Evolutionary conservation across 176 grass and related monocot genomes (phyloP).

Genomic region (Hordeum vulgare): DNA sequence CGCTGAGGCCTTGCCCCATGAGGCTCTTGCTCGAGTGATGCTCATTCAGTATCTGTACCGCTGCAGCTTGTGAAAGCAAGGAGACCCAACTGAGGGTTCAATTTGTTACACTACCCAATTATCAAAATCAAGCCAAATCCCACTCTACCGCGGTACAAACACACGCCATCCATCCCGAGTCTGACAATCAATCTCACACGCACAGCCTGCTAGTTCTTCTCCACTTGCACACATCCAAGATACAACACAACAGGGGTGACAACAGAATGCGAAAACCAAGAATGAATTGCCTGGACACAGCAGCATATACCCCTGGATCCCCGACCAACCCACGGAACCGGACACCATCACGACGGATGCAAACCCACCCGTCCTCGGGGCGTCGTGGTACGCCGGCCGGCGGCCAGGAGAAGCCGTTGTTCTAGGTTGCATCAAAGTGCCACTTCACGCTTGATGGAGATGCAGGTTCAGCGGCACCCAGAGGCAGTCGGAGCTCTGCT

Average conservation of each 20-base stretch:
- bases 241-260: background rate
- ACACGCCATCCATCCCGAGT: no score
- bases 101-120: no score
- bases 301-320: conserved; percentile 19
- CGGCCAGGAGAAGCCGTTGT: conserved; percentile 11
- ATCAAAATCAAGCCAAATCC: no score
- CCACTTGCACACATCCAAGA: no score
- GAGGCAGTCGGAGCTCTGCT: conserved; percentile 6
- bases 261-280: conserved; percentile 71
- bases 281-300: conserved; percentile 93
- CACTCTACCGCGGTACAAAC: no score
- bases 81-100: no score
- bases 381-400: no score
- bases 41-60: no score
- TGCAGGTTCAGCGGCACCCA: conserved; percentile 30
- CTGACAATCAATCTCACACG: no score
- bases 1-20: conserved; percentile 73
- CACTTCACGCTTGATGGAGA: conserved; percentile 30
- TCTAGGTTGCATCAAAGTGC: conserved; percentile 11
- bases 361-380: background rate
- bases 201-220: no score
- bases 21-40: conserved; percentile 60
- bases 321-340: background rate
- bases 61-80: no score
- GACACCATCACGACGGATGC: background rate